These are phyloP conservation scores for Aspergillus luchuensis DNA, from an alignment of 2,329 filamentous ascomycete species.

Conservation along the genomic window DNA sequence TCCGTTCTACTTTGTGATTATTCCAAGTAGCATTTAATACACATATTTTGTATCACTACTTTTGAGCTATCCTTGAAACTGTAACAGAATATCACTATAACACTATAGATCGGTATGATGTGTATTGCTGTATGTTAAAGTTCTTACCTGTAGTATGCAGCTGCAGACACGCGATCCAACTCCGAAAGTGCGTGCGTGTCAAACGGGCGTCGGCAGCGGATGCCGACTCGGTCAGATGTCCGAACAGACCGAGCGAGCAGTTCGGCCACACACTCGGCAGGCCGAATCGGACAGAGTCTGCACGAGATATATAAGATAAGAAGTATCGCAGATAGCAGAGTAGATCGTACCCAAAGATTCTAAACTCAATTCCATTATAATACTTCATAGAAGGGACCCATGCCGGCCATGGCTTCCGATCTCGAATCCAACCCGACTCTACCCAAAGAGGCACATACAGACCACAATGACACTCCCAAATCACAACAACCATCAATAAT, in stretches of 20 bases:
- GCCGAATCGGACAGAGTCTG: conserved; percentile 19
- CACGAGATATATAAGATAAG: conserved; percentile 16
- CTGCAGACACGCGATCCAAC: neutral
- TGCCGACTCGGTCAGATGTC: neutral
- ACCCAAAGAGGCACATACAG: too few species aligned
- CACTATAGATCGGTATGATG: too few species aligned
- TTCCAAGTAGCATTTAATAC: neutral
- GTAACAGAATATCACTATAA: too few species aligned
- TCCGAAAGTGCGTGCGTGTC: neutral
- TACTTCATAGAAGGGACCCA: neutral
- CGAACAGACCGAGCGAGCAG: neutral
- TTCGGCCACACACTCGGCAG: conserved; percentile 20
- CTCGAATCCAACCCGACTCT: conserved; percentile 16
- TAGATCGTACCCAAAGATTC: neutral
- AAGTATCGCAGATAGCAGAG: conserved; percentile 17
- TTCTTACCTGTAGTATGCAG: neutral
- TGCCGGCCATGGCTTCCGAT: conserved; percentile 20
- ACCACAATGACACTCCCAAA: too few species aligned
- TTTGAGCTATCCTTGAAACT: too few species aligned
- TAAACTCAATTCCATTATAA: neutral
- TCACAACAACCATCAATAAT: too few species aligned
- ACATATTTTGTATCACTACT: neutral
- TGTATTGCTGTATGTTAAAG: too few species aligned
- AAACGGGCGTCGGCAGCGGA: neutral
- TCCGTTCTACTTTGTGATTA: conserved; percentile 6